Base-by-base conservation (phyloP, 2,329 filamentous ascomycete genomes). In the Fusarium irregulare region DNA sequence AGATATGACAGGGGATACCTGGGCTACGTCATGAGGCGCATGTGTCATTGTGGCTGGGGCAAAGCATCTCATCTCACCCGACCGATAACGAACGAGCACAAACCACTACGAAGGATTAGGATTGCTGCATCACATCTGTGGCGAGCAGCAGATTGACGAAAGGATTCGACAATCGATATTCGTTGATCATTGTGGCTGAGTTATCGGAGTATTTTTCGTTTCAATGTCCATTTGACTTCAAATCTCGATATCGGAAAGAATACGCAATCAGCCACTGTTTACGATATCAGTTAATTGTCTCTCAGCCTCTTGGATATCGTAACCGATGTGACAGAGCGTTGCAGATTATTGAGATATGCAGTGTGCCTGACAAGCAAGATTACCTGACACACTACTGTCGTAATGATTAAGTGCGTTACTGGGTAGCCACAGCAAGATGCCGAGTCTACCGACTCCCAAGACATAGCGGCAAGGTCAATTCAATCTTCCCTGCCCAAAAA, bases 11-110 rank as follows among this genome's bases (percentile, higher is more conserved):
- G 51, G 46, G 41, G 44, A 41, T 8, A 11, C 25, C 11, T 21
- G 16, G 25, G 25, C 55, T 72, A 73, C 71, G 71, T 73, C 71
- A 73, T 73, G 45, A 56, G 61, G 50, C 65, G 57, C 57, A 59
- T 48, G 63, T 63, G 49, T 60, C 56, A 47, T 45, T 54, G 60
- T 60, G 64, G 58, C 40, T 60, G 47, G 28, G 64, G 48, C 62
- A 47, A 44, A 50, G 69, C 63, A 71, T 27, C 13, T 49, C 60
- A 71, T 34, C 13, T 49, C 60, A 70, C 13, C 21, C 34, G n/a
- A 37, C 34, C 23, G 18, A 51, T 41, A 51, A 51, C 18, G 23
- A 51, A n/a, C 32, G 11, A 51, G 23, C 32, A 16, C 23, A 53
- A 53, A 53, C 21, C 30, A 50, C 32, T 10, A 40, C 18, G 18